Percentiles rank a stretch among this genome's conserved stretches.
These are phyloP conservation scores for Ceratocystis huliohia DNA, from an alignment of 2,329 filamentous ascomycete genomes.

Conservation along the genomic window DNA sequence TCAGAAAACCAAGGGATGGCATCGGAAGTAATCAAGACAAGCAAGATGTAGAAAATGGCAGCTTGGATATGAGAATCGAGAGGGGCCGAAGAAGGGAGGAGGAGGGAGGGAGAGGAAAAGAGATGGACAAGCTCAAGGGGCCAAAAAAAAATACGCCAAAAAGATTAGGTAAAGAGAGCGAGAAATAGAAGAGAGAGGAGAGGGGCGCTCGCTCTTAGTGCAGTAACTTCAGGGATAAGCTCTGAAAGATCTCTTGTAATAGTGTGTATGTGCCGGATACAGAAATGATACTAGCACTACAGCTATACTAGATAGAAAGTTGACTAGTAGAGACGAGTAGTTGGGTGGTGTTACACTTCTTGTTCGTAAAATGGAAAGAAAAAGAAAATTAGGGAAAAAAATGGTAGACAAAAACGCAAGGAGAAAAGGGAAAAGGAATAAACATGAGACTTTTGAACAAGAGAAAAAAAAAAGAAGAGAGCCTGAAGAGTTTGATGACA, in stretches of 20 bases:
- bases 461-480: constrained; percentile 5
- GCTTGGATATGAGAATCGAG: background rate
- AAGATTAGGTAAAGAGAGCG: background rate
- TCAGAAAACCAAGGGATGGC: constrained; percentile 91
- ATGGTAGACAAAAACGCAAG: background rate
- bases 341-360: constrained; percentile 5
- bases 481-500: constrained; percentile 9
- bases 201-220: background rate
- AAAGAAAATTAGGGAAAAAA: background rate
- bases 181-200: background rate
- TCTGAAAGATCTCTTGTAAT: background rate
- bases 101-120: background rate
- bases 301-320: background rate
- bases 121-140: background rate
- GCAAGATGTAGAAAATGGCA: constrained; percentile 21
- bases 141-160: background rate
- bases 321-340: background rate
- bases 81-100: background rate
- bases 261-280: background rate
- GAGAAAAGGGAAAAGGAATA: constrained; percentile 13
- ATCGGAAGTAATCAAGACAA: constrained; percentile 37
- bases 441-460: constrained; percentile 14
- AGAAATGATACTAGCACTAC: constrained; percentile 3
- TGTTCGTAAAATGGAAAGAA: background rate
- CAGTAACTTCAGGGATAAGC: constrained; percentile 1